Conservation (phyloP, 345 rosid genomes). For the Gossypium longicalyx region DNA sequence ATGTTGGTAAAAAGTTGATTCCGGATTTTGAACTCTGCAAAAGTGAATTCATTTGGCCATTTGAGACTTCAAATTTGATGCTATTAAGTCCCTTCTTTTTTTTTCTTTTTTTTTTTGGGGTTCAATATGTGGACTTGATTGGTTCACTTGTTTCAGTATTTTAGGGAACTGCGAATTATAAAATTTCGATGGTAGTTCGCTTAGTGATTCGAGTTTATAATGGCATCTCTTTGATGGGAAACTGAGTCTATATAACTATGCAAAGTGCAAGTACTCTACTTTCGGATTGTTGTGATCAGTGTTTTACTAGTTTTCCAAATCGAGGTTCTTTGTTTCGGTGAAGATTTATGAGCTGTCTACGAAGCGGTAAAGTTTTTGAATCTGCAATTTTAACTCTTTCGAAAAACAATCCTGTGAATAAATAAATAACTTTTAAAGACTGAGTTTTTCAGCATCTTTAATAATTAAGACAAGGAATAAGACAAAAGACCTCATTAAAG, state of each 20-base stretch:
- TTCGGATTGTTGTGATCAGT: too few relatives aligned
- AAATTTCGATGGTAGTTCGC: not conserved
- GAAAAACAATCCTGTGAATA: not conserved
- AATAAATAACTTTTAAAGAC: not conserved
- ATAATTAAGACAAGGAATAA: constrained; percentile 2
- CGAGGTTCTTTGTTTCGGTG: not conserved
- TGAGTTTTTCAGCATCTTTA: not conserved
- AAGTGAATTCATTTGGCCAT: not conserved
- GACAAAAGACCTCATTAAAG: not conserved
- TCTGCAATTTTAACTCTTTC: not conserved
- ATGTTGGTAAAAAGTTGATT: not conserved
- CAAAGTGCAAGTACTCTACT: not conserved
- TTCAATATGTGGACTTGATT: not conserved
- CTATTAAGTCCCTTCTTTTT: not conserved
- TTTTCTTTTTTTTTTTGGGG: too few relatives aligned
- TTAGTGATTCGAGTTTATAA: not conserved
- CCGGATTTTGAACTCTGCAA: not conserved
- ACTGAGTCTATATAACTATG: not conserved
- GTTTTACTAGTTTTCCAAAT: not conserved
- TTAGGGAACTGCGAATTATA: not conserved
- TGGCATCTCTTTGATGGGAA: not conserved
- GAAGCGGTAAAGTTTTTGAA: not conserved
- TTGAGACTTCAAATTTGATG: not conserved
- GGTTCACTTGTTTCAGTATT: not conserved
- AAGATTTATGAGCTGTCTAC: not conserved